These are phyloP conservation scores for Botrytis galanthina DNA, from an alignment of 2,329 filamentous ascomycete genomes.

Conservation along the genomic window DNA sequence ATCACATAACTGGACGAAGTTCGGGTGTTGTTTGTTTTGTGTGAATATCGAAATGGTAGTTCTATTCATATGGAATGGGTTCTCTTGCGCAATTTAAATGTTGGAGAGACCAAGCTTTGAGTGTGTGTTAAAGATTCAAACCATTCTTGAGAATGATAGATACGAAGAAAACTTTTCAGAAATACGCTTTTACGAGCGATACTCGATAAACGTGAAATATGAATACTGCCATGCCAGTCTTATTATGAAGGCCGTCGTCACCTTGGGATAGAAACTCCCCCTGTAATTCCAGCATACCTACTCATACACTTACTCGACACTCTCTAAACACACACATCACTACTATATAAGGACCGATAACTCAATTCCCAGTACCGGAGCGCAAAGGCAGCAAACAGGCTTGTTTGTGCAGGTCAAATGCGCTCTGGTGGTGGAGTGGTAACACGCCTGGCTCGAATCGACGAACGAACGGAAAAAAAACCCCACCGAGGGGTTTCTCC, in stretches of 20 bases:
- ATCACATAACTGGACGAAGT: too few species aligned
- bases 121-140: background rate
- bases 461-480: background rate
- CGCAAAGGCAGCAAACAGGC: background rate
- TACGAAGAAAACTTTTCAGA: too few species aligned
- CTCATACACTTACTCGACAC: too few species aligned
- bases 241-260: background rate
- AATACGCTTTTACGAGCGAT: background rate
- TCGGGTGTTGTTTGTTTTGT: background rate
- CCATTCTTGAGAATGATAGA: background rate
- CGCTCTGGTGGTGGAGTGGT: background rate
- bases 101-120: background rate
- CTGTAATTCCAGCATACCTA: too few species aligned
- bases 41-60: background rate
- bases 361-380: background rate
- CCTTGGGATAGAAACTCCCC: background rate
- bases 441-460: background rate
- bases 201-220: background rate
- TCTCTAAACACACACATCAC: background rate
- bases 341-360: background rate
- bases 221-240: background rate
- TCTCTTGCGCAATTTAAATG: too few species aligned
- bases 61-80: too few species aligned
- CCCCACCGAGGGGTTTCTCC: background rate
- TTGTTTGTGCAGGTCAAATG: conserved; percentile 1